Percentiles rank a stretch among this genome's conserved stretches.
phyloP scores from a whole-genome alignment of 2,329 filamentous ascomycete genomes.

The Fusarium hostae region DNA sequence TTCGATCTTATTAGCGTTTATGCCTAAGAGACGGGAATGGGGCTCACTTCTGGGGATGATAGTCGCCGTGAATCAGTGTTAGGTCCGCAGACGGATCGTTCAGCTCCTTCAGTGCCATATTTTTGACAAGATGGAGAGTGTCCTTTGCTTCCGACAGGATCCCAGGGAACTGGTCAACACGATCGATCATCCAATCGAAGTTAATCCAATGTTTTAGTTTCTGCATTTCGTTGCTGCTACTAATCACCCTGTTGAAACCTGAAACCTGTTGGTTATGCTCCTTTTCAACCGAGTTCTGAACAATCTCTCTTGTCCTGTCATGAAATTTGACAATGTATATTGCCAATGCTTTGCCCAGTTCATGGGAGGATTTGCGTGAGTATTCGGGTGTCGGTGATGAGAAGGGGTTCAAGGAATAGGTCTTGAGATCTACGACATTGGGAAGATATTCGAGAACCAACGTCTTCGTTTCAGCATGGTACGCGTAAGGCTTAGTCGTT shows the following conservation, averaged over 20 bases:
- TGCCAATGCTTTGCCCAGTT: not conserved
- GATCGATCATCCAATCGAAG: slow-evolving; percentile 9
- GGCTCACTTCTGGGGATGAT: slow-evolving; percentile 3
- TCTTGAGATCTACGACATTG: not conserved
- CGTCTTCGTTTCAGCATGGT: not conserved
- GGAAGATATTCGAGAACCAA: not conserved
- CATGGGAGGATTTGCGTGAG: not conserved
- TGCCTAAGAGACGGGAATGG: fast-evolving
- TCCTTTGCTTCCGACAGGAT: not conserved
- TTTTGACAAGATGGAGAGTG: not conserved
- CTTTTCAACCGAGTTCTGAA: not conserved
- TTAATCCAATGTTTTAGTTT: not conserved
- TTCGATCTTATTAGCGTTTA: fast-evolving
- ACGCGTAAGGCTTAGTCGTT: not conserved
- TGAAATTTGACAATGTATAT: not conserved
- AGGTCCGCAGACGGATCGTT: not conserved
- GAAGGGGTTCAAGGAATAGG: not conserved
- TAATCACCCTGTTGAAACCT: not conserved
- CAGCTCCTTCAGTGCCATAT: not conserved
- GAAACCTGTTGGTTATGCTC: too few relatives aligned
- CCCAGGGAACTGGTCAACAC: not conserved
- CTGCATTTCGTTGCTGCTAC: not conserved
- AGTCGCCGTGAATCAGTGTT: slow-evolving; percentile 4
- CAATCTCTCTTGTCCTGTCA: not conserved
- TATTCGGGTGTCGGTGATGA: not conserved